Evolutionary conservation across 208 protist species (phyloP).

Genomic region (Leishmania martiniquensis): DNA sequence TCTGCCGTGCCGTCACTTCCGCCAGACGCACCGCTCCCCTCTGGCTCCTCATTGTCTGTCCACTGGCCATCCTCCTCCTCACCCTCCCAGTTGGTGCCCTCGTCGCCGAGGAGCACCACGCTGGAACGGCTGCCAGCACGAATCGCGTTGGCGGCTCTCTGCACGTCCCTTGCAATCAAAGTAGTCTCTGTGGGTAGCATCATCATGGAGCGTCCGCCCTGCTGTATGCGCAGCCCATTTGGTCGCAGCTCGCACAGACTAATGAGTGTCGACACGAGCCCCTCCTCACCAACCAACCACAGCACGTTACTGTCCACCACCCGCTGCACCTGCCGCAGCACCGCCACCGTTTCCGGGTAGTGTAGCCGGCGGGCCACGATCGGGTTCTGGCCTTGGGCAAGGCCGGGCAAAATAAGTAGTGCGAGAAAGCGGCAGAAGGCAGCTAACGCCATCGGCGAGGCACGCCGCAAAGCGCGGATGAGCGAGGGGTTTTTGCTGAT

Average conservation of each 20-base stretch:
- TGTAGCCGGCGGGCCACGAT: constrained; percentile 44
- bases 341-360: constrained; percentile 58
- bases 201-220: constrained; percentile 42
- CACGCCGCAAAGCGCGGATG: constrained; percentile 48
- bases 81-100: constrained; percentile 30
- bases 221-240: constrained; percentile 38
- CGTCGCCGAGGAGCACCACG: background rate
- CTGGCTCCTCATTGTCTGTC: constrained; percentile 11
- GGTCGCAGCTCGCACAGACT: constrained; percentile 64
- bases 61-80: constrained; percentile 28
- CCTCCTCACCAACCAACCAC: constrained; percentile 67
- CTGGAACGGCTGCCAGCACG: background rate
- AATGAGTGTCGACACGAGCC: constrained; percentile 59
- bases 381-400: constrained; percentile 46
- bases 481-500: constrained; percentile 66
- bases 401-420: constrained; percentile 64
- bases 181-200: constrained; percentile 19
- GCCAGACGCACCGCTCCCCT: constrained; percentile 16
- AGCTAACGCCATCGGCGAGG: constrained; percentile 43
- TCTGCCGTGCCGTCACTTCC: constrained; percentile 21
- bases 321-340: constrained; percentile 68
- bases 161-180: background rate
- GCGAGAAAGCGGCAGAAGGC: constrained; percentile 71
- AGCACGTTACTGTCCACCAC: constrained; percentile 87
- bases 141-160: background rate